Evolutionary conservation across 2,329 filamentous ascomycete species (phyloP).

Genomic region (Aspergillus sp.): DNA sequence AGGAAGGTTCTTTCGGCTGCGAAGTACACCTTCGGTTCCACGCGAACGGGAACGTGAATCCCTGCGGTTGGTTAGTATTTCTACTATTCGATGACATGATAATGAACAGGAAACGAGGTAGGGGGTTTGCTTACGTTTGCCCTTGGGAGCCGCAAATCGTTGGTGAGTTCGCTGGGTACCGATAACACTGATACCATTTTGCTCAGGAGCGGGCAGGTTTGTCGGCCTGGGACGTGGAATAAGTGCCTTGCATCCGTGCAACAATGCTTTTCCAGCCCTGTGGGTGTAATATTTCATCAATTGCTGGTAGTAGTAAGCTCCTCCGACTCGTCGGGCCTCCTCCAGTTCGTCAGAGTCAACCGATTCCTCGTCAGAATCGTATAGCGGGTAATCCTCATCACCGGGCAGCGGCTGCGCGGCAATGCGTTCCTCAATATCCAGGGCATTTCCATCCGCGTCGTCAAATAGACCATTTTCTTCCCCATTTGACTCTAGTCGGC

Average conservation of each 20-base stretch:
- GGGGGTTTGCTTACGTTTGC: conserved; percentile 45
- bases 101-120: not conserved
- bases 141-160: conserved; percentile 59
- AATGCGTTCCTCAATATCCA: conserved; percentile 84
- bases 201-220: conserved; percentile 37
- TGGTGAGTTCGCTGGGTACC: conserved; percentile 48
- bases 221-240: conserved; percentile 54
- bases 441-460: conserved; percentile 45
- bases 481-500: conserved; percentile 48
- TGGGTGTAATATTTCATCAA: conserved; percentile 55
- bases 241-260: conserved; percentile 46
- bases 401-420: conserved; percentile 57
- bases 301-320: conserved; percentile 70
- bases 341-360: conserved; percentile 73
- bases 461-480: conserved; percentile 47
- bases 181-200: conserved; percentile 39
- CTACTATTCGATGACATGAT: not conserved
- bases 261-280: conserved; percentile 46
- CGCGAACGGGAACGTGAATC: conserved; percentile 92
- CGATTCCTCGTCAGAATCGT: conserved; percentile 86
- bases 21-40: conserved; percentile 97
- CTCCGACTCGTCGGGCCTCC: conserved; percentile 73
- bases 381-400: conserved; percentile 77
- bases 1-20: conserved; percentile 95
- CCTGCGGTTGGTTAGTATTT: conserved; percentile 48